Evolutionary conservation across 768 basidiomycete species (phyloP).

Genomic region (Lactarius akahatsu): DNA sequence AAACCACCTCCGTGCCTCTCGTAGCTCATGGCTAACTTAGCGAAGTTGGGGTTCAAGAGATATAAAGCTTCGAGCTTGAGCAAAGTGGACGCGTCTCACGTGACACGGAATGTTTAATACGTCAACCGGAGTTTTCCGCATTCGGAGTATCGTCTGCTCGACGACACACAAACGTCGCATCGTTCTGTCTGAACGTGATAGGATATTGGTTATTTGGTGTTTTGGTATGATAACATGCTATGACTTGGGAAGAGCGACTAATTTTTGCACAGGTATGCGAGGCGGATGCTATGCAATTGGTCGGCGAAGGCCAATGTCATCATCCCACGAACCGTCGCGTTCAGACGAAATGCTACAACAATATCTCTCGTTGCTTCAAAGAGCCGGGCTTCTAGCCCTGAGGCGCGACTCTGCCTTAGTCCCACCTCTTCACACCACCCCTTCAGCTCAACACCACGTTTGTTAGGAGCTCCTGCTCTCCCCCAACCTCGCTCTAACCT

Average conservation of each 20-base stretch:
- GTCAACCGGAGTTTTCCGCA: slow-evolving; percentile 11
- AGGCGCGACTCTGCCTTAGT: not conserved
- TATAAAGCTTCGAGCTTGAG: not conserved
- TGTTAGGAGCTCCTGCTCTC: not conserved
- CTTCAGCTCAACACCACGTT: not conserved
- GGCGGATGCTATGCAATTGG: slow-evolving; percentile 72
- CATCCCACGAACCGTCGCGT: slow-evolving; percentile 25
- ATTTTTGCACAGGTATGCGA: slow-evolving; percentile 49
- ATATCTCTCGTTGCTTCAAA: not conserved
- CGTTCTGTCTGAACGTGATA: slow-evolving; percentile 5
- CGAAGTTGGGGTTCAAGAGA: not conserved
- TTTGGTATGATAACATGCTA: slow-evolving; percentile 33
- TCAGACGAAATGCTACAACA: slow-evolving; percentile 17
- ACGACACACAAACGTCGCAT: not conserved
- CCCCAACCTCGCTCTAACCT: not conserved
- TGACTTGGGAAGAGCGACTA: not conserved
- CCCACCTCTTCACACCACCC: not conserved
- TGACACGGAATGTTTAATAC: not conserved
- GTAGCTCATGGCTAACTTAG: slow-evolving; percentile 49
- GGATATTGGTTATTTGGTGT: not conserved
- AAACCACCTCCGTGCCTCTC: slow-evolving; percentile 45
- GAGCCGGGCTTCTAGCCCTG: not conserved
- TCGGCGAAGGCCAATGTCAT: slow-evolving; percentile 50
- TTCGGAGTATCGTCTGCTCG: not conserved
- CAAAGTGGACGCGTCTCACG: slow-evolving; percentile 6